Percentiles rank a stretch among this genome's conserved stretches.
Conservation (phyloP, 208 protist genomes). For the Crithidia acanthocephali region DNA sequence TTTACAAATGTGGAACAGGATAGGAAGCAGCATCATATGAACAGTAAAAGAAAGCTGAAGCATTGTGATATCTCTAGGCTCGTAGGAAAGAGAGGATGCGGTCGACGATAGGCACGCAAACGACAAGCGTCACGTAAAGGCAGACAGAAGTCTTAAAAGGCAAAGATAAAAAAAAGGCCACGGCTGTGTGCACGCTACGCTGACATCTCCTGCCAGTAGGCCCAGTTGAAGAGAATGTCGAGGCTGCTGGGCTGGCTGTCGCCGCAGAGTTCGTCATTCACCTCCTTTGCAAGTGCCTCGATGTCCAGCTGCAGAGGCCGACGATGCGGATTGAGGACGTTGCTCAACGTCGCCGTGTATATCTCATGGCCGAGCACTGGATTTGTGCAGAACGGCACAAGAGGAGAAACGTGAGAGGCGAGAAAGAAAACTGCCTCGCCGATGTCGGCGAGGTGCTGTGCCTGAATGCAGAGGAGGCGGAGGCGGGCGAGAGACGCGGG, state of each 20-base stretch:
- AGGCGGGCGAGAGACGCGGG: constrained; percentile 48
- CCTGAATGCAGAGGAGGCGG: constrained; percentile 62
- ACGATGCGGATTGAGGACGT: constrained; percentile 27
- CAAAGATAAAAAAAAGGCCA: constrained; percentile 1
- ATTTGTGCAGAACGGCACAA: constrained; percentile 46
- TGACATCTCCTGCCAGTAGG: constrained; percentile 55
- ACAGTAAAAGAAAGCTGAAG: too few species aligned
- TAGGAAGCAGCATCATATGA: too few species aligned
- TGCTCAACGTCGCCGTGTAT: constrained; percentile 31
- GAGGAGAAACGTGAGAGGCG: constrained; percentile 43
- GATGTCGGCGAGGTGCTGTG: constrained; percentile 37
- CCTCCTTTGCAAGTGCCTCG: constrained; percentile 49
- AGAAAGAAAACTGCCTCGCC: constrained; percentile 43
- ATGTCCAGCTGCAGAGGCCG: constrained; percentile 9
- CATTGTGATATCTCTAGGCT: too few species aligned
- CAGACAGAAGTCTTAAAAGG: too few species aligned
- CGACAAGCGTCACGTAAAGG: too few species aligned
- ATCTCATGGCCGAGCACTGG: constrained; percentile 35
- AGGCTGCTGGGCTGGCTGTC: constrained; percentile 48
- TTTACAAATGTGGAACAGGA: too few species aligned
- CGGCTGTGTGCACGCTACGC: background rate
- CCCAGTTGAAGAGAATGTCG: constrained; percentile 71
- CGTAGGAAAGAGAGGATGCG: too few species aligned
- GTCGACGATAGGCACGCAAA: too few species aligned
- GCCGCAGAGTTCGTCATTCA: constrained; percentile 71